These are phyloP conservation scores for Phaseolus lunatus DNA, from an alignment of 306 rosid species.

Conservation along the genomic window DNA sequence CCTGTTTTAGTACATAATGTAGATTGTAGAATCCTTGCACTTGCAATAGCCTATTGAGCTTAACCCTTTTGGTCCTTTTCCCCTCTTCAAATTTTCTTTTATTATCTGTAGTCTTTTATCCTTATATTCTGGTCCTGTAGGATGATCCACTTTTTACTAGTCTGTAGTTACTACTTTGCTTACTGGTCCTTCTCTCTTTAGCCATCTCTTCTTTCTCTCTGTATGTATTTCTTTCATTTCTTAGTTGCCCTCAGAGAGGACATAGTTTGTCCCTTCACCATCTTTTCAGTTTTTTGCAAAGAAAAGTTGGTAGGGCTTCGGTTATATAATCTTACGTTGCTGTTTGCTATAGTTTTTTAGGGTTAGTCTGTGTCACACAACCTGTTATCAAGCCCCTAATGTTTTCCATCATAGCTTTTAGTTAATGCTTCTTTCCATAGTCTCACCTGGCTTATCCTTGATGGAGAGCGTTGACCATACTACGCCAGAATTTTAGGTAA, in stretches of 20 bases:
- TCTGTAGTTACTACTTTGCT: constrained; percentile 28
- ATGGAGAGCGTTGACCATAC: constrained; percentile 51
- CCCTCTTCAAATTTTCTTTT: background rate
- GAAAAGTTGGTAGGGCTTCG: constrained; percentile 65
- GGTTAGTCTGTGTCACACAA: constrained; percentile 41
- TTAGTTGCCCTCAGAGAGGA: constrained; percentile 44
- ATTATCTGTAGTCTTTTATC: background rate
- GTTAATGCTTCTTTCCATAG: constrained; percentile 33
- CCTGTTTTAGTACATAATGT: constrained; percentile 48
- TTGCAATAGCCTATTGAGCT: constrained; percentile 39
- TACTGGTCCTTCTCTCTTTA: constrained; percentile 35
- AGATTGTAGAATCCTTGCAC: constrained; percentile 45
- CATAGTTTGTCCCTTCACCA: constrained; percentile 44
- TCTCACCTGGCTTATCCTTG: constrained; percentile 36
- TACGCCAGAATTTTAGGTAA: constrained; percentile 55
- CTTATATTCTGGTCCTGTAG: constrained; percentile 10
- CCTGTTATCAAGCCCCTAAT: constrained; percentile 33
- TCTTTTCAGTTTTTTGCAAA: constrained; percentile 70
- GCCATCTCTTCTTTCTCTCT: constrained; percentile 27
- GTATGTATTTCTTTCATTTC: constrained; percentile 37
- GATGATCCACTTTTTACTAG: constrained; percentile 30
- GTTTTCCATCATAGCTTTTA: constrained; percentile 26
- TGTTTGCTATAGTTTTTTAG: constrained; percentile 44
- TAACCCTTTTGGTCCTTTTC: constrained; percentile 7
- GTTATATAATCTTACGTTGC: constrained; percentile 46